A percentile compares a stretch with the other conserved stretches of the same genome.
Evolutionary conservation across 192 early-diverging fungal species (phyloP).

Genomic region (Backusella macrospora): DNA sequence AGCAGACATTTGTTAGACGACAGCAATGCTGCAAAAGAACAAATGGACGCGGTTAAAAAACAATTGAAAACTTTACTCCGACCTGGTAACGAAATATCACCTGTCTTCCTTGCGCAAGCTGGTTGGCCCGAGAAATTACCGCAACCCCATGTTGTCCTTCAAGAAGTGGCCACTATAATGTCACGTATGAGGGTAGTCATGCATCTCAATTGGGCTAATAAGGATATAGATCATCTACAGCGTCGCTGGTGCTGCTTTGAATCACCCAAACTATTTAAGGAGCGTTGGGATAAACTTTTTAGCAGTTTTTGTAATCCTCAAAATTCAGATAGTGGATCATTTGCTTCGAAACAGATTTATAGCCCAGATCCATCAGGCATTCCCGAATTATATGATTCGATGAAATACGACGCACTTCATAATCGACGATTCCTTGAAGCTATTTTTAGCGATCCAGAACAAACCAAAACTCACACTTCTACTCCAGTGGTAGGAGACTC

Average conservation of each 20-base stretch:
- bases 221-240: conserved; percentile 64
- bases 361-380: conserved; percentile 77
- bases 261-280: conserved; percentile 80
- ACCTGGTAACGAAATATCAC: conserved; percentile 35
- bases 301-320: conserved; percentile 73
- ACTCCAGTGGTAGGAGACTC: neutral
- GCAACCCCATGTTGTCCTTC: conserved; percentile 54
- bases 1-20: conserved; percentile 95
- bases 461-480: neutral
- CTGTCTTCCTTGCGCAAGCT: conserved; percentile 26
- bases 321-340: conserved; percentile 13
- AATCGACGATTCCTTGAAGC: conserved; percentile 85
- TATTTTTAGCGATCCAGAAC: conserved; percentile 57
- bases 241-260: conserved; percentile 91
- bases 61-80: conserved; percentile 57
- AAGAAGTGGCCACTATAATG: conserved; percentile 73
- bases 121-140: conserved; percentile 46
- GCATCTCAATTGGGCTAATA: conserved; percentile 71
- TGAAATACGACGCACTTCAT: conserved; percentile 97
- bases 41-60: conserved; percentile 85
- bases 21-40: conserved; percentile 91
- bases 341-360: neutral
- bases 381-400: conserved; percentile 92
- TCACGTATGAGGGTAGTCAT: conserved; percentile 68
- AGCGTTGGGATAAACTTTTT: conserved; percentile 97